Percentiles rank a stretch among this genome's conserved stretches.
phyloP scores from a whole-genome alignment of 495 filamentous ascomycete species.

The Tetracladium setigerum region DNA sequence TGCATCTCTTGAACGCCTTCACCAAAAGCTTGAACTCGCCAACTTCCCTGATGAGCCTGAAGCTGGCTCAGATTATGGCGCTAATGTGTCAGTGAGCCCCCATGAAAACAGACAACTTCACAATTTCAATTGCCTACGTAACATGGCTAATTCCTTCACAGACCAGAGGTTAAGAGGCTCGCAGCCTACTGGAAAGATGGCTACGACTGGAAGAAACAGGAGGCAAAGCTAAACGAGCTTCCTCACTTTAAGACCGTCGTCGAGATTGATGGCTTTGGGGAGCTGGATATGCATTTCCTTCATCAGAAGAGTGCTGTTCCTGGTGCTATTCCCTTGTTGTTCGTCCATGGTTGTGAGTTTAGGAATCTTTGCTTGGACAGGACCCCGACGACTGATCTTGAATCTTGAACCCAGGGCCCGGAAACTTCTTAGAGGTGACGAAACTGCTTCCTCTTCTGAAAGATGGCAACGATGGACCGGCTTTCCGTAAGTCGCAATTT shows the following conservation, averaged over 20 bases:
- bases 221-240: conserved; percentile 42
- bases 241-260: conserved; percentile 49
- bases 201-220: conserved; percentile 42
- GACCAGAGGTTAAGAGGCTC: conserved; percentile 31
- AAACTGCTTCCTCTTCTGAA: conserved; percentile 55
- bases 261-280: conserved; percentile 32
- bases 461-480: conserved; percentile 27
- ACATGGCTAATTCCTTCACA: too few species aligned
- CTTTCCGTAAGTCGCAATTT: conserved; percentile 29
- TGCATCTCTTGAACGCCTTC: conserved; percentile 26
- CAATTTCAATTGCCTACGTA: too few species aligned
- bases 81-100: conserved; percentile 22
- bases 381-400: not conserved
- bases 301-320: conserved; percentile 40
- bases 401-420: conserved; percentile 36
- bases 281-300: conserved; percentile 44
- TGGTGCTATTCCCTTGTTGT: conserved; percentile 47
- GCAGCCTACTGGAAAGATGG: conserved; percentile 31
- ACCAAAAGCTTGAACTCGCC: conserved; percentile 31
- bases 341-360: conserved; percentile 47
- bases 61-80: conserved; percentile 38
- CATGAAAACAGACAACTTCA: not conserved
- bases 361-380: too few species aligned
- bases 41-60: conserved; percentile 36
- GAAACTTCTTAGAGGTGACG: conserved; percentile 56